phyloP scores from a whole-genome alignment of 345 rosid species.

The Boechera retrofracta region DNA sequence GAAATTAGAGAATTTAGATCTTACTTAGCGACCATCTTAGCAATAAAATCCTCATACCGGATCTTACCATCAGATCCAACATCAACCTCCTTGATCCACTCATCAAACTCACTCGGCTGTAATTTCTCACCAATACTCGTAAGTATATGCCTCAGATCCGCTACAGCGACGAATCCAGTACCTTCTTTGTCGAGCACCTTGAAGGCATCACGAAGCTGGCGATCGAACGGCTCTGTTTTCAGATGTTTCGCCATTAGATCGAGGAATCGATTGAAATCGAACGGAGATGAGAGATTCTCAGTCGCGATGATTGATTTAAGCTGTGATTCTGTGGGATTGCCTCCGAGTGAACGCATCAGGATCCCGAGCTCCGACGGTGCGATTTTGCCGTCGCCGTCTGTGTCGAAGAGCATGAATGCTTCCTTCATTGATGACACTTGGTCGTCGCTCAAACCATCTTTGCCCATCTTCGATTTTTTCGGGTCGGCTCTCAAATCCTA shows the following conservation, averaged over 20 bases:
- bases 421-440: conserved; percentile 93
- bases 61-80: conserved; percentile 84
- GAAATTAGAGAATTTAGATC: conserved; percentile 5
- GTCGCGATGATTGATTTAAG: conserved; percentile 65
- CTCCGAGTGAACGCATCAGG: conserved; percentile 92
- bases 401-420: conserved; percentile 91
- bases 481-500: no score
- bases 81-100: conserved; percentile 94
- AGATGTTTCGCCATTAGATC: conserved; percentile 89
- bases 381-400: conserved; percentile 88
- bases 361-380: conserved; percentile 88
- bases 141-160: conserved; percentile 87
- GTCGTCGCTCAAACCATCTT: conserved; percentile 73
- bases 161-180: conserved; percentile 80
- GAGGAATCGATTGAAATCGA: conserved; percentile 80
- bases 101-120: conserved; percentile 83
- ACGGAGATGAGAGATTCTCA: conserved; percentile 76
- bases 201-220: conserved; percentile 92
- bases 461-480: conserved; percentile 55
- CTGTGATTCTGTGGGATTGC: conserved; percentile 89
- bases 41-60: conserved; percentile 87
- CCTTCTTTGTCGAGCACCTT: conserved; percentile 84
- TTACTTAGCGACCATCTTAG: conserved; percentile 93
- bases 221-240: conserved; percentile 88
- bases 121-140: conserved; percentile 90